Evolutionary conservation across 768 basidiomycete species (phyloP).

Genomic region (Boletus huronensis): DNA sequence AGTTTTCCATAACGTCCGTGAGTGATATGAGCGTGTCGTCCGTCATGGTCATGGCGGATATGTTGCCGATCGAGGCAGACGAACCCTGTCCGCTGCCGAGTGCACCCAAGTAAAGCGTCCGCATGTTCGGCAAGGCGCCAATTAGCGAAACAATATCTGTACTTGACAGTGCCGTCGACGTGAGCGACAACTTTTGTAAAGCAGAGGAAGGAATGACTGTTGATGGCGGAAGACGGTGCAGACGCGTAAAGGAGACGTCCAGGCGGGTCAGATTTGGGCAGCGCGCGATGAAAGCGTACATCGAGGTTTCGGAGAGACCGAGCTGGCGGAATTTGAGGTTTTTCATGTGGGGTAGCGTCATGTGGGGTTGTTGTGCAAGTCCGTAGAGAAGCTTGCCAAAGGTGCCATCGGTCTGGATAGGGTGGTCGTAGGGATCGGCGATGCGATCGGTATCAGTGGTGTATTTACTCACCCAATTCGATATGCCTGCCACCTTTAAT

Average conservation of each 20-base stretch:
- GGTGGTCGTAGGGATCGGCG: neutral
- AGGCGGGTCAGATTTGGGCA: constrained; percentile 53
- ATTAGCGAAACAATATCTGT: constrained; percentile 42
- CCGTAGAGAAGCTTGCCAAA: constrained; percentile 43
- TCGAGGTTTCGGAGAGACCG: constrained; percentile 45
- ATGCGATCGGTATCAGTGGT: neutral
- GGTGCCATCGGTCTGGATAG: constrained; percentile 51
- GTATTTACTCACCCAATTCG: constrained; percentile 49
- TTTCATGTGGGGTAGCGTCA: constrained; percentile 40
- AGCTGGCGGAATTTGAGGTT: constrained; percentile 60
- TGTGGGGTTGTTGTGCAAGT: constrained; percentile 18
- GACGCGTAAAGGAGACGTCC: constrained; percentile 62
- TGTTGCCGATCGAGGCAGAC: constrained; percentile 41
- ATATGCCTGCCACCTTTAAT: constrained; percentile 60
- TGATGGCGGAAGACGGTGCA: constrained; percentile 37
- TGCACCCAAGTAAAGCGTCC: constrained; percentile 54
- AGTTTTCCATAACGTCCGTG: constrained; percentile 38
- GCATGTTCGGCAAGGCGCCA: constrained; percentile 38
- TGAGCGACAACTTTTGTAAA: constrained; percentile 63
- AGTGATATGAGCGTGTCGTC: constrained; percentile 45
- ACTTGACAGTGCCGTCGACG: constrained; percentile 47
- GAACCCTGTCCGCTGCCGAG: constrained; percentile 49
- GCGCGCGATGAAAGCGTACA: constrained; percentile 39
- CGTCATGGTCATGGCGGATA: constrained; percentile 52
- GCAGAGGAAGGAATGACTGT: neutral